Evolutionary conservation across 1,284 basidiomycete genomes (phyloP).

Genomic region (Malassezia globosa): DNA sequence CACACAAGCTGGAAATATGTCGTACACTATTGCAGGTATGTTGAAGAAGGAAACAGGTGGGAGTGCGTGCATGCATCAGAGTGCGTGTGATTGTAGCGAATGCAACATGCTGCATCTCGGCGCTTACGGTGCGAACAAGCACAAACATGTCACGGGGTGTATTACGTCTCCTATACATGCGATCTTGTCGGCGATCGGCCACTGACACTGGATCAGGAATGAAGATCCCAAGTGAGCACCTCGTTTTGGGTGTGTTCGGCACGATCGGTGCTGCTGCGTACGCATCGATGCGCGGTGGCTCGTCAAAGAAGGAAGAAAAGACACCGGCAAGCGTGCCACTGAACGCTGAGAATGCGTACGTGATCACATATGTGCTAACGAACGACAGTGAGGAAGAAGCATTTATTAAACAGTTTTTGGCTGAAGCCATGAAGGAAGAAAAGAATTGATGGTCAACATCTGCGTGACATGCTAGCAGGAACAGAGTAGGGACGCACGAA

Average conservation of each 20-base stretch:
- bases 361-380: neutral
- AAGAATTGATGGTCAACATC: too few relatives aligned
- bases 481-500: too few relatives aligned
- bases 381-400: slow-evolving; percentile 38
- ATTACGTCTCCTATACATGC: neutral
- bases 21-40: slow-evolving; percentile 42
- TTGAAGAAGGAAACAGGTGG: neutral
- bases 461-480: too few relatives aligned
- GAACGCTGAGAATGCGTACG: neutral
- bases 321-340: slow-evolving; percentile 13
- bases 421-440: slow-evolving; percentile 27
- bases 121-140: too few relatives aligned
- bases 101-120: too few relatives aligned
- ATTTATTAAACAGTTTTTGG: slow-evolving; percentile 45
- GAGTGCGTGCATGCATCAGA: neutral
- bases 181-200: too few relatives aligned
- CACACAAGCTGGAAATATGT: too few relatives aligned
- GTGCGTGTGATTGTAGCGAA: too few relatives aligned
- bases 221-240: slow-evolving; percentile 42
- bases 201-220: slow-evolving; percentile 17
- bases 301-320: slow-evolving; percentile 14
- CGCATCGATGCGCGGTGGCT: slow-evolving; percentile 15
- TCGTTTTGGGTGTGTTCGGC: slow-evolving; percentile 34
- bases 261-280: slow-evolving; percentile 26
- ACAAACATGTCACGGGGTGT: neutral